Evolutionary conservation across 179 eudicot genomes (phyloP).

Genomic region (Kewa caespitosa): DNA sequence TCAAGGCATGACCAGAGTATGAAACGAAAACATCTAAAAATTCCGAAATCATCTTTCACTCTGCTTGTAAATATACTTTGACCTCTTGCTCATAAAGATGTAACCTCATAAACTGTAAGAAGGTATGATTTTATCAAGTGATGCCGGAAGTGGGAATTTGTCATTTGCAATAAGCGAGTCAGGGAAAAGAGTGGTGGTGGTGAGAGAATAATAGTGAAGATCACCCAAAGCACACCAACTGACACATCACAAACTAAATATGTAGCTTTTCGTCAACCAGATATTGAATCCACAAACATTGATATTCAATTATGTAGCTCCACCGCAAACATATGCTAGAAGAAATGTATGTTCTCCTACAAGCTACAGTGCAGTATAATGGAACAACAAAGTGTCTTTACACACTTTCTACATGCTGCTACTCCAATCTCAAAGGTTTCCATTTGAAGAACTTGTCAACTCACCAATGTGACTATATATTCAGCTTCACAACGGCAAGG

Average conservation of each 20-base stretch:
- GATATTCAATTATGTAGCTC: not conserved
- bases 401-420: not conserved
- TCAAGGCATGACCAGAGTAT: not conserved
- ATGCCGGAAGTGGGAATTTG: not conserved
- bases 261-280: not conserved
- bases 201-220: not conserved
- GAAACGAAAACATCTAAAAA: not conserved
- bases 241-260: not conserved
- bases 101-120: not conserved
- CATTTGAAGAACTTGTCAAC: not conserved
- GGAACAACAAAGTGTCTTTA: not conserved
- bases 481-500: not conserved
- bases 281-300: not conserved
- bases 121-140: not conserved
- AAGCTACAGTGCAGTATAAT: not conserved
- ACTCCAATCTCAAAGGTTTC: not conserved
- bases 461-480: not conserved
- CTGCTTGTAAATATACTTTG: not conserved
- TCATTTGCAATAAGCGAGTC: not conserved
- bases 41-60: not conserved
- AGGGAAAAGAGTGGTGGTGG: not conserved
- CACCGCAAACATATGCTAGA: not conserved
- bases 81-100: too few relatives aligned
- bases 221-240: not conserved
- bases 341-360: not conserved